Percentiles rank a stretch among this genome's conserved stretches.
Evolutionary conservation across 495 filamentous ascomycete species (phyloP).

Genomic region (Bathelium albidoporum): DNA sequence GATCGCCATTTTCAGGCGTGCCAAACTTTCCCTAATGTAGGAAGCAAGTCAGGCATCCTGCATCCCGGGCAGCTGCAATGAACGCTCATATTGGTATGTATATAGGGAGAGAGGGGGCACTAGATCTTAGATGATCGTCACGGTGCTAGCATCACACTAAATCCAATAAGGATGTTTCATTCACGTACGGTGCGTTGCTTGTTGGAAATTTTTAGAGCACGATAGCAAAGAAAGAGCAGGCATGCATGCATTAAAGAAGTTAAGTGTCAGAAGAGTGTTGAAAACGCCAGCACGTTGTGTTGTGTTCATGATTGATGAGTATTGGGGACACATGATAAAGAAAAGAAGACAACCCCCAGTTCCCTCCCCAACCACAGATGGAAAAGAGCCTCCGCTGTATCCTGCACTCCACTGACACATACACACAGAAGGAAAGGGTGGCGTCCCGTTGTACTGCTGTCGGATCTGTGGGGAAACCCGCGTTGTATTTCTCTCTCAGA

Average conservation of each 20-base stretch:
- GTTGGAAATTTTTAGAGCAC: no score
- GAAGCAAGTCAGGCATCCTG: no score
- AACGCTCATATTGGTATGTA: no score
- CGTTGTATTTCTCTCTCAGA: background rate
- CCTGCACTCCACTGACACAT: background rate
- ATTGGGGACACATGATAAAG: background rate
- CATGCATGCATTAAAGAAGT: background rate
- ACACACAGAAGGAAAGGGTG: background rate
- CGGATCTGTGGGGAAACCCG: background rate
- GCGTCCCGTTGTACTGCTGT: background rate
- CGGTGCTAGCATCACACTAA: no score
- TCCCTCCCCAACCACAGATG: background rate
- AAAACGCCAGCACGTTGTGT: background rate
- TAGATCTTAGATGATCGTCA: no score
- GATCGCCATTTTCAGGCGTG: no score
- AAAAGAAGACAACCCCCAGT: background rate
- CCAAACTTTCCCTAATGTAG: no score
- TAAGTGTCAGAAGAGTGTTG: slow-evolving; percentile 1
- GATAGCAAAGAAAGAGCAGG: background rate
- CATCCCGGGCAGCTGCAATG: no score
- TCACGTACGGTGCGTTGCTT: no score
- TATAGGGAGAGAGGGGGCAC: no score
- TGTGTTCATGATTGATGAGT: background rate
- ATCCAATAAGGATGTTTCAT: no score
- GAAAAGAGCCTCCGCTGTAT: background rate